These are phyloP conservation scores for Penstemon eatonii DNA, from an alignment of 257 asterid species.

Conservation along the genomic window DNA sequence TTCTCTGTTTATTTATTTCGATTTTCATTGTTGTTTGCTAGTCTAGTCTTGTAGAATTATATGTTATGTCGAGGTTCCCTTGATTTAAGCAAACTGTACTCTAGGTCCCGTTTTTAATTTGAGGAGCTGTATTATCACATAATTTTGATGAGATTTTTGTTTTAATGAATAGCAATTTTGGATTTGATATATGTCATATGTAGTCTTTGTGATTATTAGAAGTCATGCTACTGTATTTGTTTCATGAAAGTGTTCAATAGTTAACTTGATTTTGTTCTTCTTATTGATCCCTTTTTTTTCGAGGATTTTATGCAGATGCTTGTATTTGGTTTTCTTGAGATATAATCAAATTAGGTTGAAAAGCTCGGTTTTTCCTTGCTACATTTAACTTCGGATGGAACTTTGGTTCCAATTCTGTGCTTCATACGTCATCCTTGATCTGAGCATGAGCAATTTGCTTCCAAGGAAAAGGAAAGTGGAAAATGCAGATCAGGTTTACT, in stretches of 20 bases:
- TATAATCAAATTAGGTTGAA: too few relatives aligned
- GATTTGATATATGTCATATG: neutral
- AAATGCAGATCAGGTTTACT: too few relatives aligned
- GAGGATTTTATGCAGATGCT: neutral
- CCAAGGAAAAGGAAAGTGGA: too few relatives aligned
- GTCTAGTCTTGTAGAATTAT: constrained; percentile 24
- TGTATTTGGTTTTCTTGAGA: neutral
- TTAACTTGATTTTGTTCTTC: neutral
- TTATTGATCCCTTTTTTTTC: neutral
- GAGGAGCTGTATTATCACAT: constrained; percentile 27
- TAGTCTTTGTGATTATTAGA: neutral
- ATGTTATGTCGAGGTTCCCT: constrained; percentile 23
- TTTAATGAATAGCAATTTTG: constrained; percentile 17
- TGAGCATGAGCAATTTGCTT: neutral
- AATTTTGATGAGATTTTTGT: constrained; percentile 25
- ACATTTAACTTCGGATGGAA: neutral
- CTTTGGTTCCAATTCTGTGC: neutral
- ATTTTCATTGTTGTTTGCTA: constrained; percentile 17
- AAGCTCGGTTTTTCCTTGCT: too few relatives aligned
- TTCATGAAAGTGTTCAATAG: neutral
- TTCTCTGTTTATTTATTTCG: neutral
- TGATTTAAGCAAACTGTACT: constrained; percentile 19
- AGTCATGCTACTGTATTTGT: neutral
- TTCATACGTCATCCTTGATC: neutral
- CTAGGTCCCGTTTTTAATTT: constrained; percentile 25